Percentiles rank a stretch among this genome's conserved stretches.
Evolutionary conservation across 2,329 filamentous ascomycete species (phyloP).

Genomic region (Claviceps capensis): DNA sequence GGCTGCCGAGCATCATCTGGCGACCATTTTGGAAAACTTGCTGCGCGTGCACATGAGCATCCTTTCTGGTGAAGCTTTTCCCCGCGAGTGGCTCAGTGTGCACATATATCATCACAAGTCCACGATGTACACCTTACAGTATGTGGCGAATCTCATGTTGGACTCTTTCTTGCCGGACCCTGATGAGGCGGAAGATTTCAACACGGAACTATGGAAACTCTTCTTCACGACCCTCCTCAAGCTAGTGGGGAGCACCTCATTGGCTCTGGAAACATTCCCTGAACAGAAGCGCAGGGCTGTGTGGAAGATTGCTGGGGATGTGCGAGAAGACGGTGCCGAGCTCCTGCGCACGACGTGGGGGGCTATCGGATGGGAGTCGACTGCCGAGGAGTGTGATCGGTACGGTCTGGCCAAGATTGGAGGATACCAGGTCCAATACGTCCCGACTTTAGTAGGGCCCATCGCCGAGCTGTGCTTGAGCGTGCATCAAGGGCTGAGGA

Average conservation of each 20-base stretch:
- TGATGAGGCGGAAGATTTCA: slow-evolving; percentile 83
- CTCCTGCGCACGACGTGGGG: slow-evolving; percentile 81
- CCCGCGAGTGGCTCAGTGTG: slow-evolving; percentile 77
- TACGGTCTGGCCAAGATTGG: slow-evolving; percentile 78
- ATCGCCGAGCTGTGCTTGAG: slow-evolving; percentile 91
- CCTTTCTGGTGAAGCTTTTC: slow-evolving; percentile 78
- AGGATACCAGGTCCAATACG: slow-evolving; percentile 96
- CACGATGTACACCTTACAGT: slow-evolving; percentile 72
- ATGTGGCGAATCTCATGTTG: slow-evolving; percentile 66
- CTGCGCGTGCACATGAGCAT: slow-evolving; percentile 83
- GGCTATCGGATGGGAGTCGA: slow-evolving; percentile 91
- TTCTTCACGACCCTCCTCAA: slow-evolving; percentile 85
- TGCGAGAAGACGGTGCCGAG: slow-evolving; percentile 80
- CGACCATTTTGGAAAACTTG: slow-evolving; percentile 61
- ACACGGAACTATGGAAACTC: slow-evolving; percentile 84
- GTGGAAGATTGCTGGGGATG: slow-evolving; percentile 97
- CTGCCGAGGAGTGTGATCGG: slow-evolving; percentile 58
- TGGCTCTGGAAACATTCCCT: slow-evolving; percentile 88
- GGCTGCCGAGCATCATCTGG: slow-evolving; percentile 57
- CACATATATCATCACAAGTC: slow-evolving; percentile 89
- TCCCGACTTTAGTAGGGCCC: slow-evolving; percentile 77
- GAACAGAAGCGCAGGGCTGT: slow-evolving; percentile 93
- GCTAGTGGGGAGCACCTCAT: slow-evolving; percentile 74
- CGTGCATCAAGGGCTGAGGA: slow-evolving; percentile 80
- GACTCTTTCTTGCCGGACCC: slow-evolving; percentile 75